Percentiles rank a stretch among this genome's conserved stretches.
phyloP scores from a whole-genome alignment of 768 basidiomycete genomes.

The Nidula microcarpa region DNA sequence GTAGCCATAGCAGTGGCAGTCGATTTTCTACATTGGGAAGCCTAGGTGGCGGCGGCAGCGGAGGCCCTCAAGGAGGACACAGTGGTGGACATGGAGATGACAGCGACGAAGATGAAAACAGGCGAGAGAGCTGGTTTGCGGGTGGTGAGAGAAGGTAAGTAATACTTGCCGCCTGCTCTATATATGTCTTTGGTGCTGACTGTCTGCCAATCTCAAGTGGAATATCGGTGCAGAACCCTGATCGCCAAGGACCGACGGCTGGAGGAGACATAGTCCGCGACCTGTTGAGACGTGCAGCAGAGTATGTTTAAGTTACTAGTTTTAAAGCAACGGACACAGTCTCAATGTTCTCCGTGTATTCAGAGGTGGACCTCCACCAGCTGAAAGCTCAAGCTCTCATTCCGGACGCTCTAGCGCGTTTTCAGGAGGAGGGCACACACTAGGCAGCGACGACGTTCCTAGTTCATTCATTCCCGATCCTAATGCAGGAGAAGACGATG shows the following conservation, averaged over 20 bases:
- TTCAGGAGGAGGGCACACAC: conserved; percentile 71
- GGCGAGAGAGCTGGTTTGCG: conserved; percentile 77
- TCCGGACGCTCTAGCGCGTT: conserved; percentile 36
- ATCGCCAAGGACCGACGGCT: conserved; percentile 39
- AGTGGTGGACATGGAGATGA: conserved; percentile 19
- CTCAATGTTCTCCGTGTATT: conserved; percentile 4
- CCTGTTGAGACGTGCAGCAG: conserved; percentile 75
- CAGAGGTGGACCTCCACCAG: conserved; percentile 31
- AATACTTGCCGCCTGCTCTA: background rate
- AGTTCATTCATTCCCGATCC: conserved; percentile 78
- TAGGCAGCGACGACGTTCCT: conserved; percentile 87
- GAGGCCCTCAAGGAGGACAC: background rate
- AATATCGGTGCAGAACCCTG: conserved; percentile 84
- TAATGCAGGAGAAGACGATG: conserved; percentile 27
- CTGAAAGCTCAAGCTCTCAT: conserved; percentile 5
- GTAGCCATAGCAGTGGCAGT: conserved; percentile 9
- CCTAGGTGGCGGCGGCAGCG: conserved; percentile 11
- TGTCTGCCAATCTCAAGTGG: conserved; percentile 49
- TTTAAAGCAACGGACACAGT: too few species aligned
- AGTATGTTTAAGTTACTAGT: conserved; percentile 43
- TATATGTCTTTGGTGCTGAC: background rate
- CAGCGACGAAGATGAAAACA: conserved; percentile 51
- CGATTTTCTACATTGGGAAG: conserved; percentile 23
- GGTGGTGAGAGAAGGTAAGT: conserved; percentile 90
- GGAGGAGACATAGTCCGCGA: conserved; percentile 65